A percentile compares a stretch with the other conserved stretches of the same genome.
Evolutionary conservation across 345 rosid genomes (phyloP).

Genomic region (Litchi chinensis): DNA sequence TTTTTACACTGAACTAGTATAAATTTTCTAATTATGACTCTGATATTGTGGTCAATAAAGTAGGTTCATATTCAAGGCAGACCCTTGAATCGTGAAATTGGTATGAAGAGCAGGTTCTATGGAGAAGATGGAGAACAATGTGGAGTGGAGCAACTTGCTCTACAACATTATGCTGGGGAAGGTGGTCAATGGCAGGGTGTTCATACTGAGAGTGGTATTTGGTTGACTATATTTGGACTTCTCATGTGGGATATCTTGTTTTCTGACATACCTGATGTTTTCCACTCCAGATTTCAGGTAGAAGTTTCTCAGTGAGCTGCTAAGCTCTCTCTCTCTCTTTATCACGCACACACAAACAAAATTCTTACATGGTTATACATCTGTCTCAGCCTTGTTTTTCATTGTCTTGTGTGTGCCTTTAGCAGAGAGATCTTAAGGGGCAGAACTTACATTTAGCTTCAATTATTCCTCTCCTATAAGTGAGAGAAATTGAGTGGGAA

Average conservation of each 20-base stretch:
- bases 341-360: background rate
- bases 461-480: too few species aligned
- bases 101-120: slow-evolving; percentile 76
- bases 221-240: slow-evolving; percentile 90
- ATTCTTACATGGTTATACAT: background rate
- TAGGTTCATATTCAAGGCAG: slow-evolving; percentile 86
- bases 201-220: slow-evolving; percentile 87
- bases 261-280: slow-evolving; percentile 73
- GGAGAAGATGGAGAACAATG: slow-evolving; percentile 91
- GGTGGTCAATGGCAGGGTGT: slow-evolving; percentile 91
- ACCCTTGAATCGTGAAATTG: slow-evolving; percentile 79
- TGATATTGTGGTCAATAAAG: slow-evolving; percentile 5
- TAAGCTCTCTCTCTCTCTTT: background rate
- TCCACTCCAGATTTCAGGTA: slow-evolving; percentile 85
- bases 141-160: slow-evolving; percentile 93
- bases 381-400: background rate
- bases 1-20: background rate
- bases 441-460: too few species aligned
- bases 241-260: slow-evolving; percentile 91
- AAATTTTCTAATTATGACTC: slow-evolving; percentile 5
- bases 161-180: slow-evolving; percentile 82
- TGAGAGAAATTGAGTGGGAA: too few species aligned
- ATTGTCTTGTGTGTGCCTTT: too few species aligned
- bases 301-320: background rate
- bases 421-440: too few species aligned